Base-by-base conservation (phyloP, 371 early-diverging fungal genomes). In the Lichtheimia ramosa region DNA sequence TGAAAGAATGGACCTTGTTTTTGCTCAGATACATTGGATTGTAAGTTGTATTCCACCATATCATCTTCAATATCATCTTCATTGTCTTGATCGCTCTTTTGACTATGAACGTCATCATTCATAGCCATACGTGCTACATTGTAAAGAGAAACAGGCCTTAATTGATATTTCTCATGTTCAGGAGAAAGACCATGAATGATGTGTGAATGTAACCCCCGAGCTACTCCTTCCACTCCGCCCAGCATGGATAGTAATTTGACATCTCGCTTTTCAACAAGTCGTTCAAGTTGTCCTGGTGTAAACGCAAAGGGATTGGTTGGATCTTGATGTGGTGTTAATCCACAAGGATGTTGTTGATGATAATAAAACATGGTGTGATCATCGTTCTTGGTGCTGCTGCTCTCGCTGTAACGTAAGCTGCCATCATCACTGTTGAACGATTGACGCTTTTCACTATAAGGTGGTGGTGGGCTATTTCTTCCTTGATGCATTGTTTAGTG, bases 191-290 rank as follows among this genome's bases (percentile, higher is more conserved):
- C 89, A 39, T 54, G 59, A 8, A 43, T 56, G 2, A 68, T 49
- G 60, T 82, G 58, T 0, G 87, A 73, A 34, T 83, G 83, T 6
- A 89, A 68, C n/a, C 82, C 87, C 25, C 64, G 66, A 15, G 84
- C 70, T 3, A 89, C 18, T 5, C 75, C 74, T n/a, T 71, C 64
- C 3, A 79, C 48, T 6, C 88, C 86, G 14, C 83, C 84, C 14
- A 74, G 62, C 2, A 55, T 56, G 14, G 70, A 51, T 5, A 87
- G 54, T 20, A 75, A 69, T 6, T 75, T 70, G 3, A 82, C 34
- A 15, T 78, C 62, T 59, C 81, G 79, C 58, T 72, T 79, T 61
- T 84, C 83, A 6, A 83, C 71, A n/a, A 86, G 52, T 24, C 46
- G 55, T 42, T 59, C 64, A 20, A 86, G 61, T 64, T 87, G 79